Evolutionary conservation across 139 green algal genomes (phyloP).

Genomic region (Ettlia oleoabundans): DNA sequence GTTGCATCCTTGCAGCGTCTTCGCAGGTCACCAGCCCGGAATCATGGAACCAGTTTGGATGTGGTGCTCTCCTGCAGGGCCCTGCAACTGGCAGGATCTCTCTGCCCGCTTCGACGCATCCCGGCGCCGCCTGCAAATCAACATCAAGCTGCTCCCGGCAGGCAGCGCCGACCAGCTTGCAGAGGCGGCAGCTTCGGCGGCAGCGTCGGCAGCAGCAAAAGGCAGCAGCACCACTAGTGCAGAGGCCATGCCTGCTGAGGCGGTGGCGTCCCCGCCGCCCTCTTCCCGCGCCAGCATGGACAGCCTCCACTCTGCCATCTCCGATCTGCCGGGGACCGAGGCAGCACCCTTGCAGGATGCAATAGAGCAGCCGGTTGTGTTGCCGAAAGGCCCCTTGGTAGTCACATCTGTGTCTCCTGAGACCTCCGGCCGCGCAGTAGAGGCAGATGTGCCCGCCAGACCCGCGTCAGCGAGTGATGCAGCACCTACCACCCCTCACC

Average conservation of each 20-base stretch:
- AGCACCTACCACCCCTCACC: background rate
- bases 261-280: background rate
- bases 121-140: background rate
- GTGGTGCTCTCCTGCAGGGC: background rate
- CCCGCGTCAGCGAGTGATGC: background rate
- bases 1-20: too few relatives aligned
- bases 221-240: background rate
- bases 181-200: background rate
- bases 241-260: background rate
- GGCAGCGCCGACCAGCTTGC: background rate
- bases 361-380: background rate
- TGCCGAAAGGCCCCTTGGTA: too few relatives aligned
- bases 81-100: slow-evolving; percentile 17
- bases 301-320: background rate
- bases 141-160: background rate
- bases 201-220: background rate
- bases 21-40: too few relatives aligned
- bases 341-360: background rate
- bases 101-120: background rate
- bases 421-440: background rate
- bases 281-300: background rate
- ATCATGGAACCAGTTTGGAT: too few relatives aligned
- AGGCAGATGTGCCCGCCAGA: background rate
- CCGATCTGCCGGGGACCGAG: background rate
- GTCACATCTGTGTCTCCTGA: too few relatives aligned